Evolutionary conservation across 495 filamentous ascomycete genomes (phyloP), one percentile per base, ranked within the genome.

Genomic region (Podospora tetraspora): DNA sequence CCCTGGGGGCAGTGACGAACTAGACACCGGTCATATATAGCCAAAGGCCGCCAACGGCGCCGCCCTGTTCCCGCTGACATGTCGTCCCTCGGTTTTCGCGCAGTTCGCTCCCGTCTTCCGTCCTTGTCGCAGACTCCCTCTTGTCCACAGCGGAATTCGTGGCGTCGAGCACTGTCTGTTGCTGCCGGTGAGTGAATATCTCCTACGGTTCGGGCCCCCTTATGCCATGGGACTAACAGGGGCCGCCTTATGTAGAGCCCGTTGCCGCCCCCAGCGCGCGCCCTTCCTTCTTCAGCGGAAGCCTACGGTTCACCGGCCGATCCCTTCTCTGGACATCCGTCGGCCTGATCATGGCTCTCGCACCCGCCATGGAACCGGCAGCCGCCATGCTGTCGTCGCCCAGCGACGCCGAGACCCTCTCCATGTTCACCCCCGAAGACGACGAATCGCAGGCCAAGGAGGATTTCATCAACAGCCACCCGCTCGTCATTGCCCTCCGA

Each of bases 391-490:
- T 89, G 76, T 79, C 83, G 24, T 78, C 83, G 59, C 86, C 88
- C 22, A 86, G 86, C 57, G 90, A 96, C 75, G 88, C 86, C 69
- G 91, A 97, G 67, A 89, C 89, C 52, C 84, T 94, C 30, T 74
- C 77, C 27, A 80, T 89, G 72, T 97, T 85, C 83, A 74, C 72
- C 1, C 88, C 94, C 10, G 66, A 80, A n/a, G 86, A 89, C 66
- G 84, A 86, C 7, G 71, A 84, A 8, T 79, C 89, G 23, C 81
- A 79, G 58, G 84, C 88, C 68, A 85, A 94, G 67, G 88, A 97
- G 68, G 80, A 85, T 27, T 83, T 85, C 73, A 92, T 98, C 74
- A 84, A 86, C 73, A 87, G 81, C 68, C 93, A 96, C 79, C 92
- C 92, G 9, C 73, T 97, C 8, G 81, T 88, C 13, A 71, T 80